Evolutionary conservation across 2,329 filamentous ascomycete species (phyloP).

Genomic region (Nectriaceae sp.): DNA sequence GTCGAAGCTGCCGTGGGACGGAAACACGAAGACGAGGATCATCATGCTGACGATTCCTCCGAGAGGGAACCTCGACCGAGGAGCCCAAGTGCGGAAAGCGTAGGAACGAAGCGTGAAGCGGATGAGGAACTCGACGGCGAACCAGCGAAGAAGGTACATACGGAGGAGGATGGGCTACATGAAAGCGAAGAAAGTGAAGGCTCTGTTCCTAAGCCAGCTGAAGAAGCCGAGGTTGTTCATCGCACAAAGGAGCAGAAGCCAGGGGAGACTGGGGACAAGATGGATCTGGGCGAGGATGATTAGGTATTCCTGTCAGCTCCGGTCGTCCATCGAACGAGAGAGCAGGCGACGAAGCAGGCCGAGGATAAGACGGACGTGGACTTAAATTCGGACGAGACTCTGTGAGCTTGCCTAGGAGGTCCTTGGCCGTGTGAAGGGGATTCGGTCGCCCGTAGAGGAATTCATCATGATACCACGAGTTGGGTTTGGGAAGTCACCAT

Average conservation of each 20-base stretch:
- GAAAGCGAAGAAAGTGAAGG: constrained; percentile 14
- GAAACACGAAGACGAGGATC: constrained; percentile 38
- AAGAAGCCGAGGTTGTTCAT: not conserved
- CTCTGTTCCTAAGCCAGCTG: not conserved
- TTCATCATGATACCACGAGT: too few relatives aligned
- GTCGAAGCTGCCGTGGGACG: constrained; percentile 63
- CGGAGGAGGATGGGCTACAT: constrained; percentile 32
- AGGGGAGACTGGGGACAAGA: constrained; percentile 22
- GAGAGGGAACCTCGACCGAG: constrained; percentile 31
- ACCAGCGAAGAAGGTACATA: constrained; percentile 52
- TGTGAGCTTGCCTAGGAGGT: too few relatives aligned
- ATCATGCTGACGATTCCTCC: constrained; percentile 19
- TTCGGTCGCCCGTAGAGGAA: too few relatives aligned
- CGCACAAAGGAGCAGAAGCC: constrained; percentile 14
- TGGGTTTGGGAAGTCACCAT: too few relatives aligned
- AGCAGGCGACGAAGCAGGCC: too few relatives aligned
- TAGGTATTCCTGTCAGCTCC: too few relatives aligned
- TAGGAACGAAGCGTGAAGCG: constrained; percentile 57
- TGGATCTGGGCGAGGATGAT: constrained; percentile 21
- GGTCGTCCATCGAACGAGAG: too few relatives aligned
- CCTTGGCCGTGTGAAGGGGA: too few relatives aligned
- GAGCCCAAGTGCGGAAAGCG: constrained; percentile 33
- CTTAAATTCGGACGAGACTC: too few relatives aligned
- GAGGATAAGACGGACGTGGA: too few relatives aligned
- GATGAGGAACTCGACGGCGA: constrained; percentile 47